These are phyloP conservation scores for Auriscalpium vulgare DNA, from an alignment of 768 basidiomycete species.

Conservation along the genomic window DNA sequence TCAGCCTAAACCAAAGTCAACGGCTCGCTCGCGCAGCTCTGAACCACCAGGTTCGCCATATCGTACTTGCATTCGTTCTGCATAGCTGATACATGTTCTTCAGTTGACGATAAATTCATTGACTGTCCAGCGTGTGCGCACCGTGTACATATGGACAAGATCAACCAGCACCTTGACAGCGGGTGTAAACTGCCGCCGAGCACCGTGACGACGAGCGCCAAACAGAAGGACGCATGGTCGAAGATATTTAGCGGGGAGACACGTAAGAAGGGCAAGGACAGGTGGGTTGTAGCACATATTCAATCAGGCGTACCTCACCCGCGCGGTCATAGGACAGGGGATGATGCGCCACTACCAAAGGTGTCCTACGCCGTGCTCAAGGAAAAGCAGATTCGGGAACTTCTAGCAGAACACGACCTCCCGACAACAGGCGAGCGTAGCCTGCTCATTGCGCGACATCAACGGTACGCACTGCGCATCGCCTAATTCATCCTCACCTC, in stretches of 20 bases:
- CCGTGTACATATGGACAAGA: constrained; percentile 18
- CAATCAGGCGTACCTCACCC: not conserved
- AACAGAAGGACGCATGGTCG: constrained; percentile 14
- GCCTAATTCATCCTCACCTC: not conserved
- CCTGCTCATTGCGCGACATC: constrained; percentile 17
- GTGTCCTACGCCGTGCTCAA: constrained; percentile 20
- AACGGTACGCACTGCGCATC: constrained; percentile 8
- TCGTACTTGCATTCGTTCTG: too few species aligned
- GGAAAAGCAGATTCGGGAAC: constrained; percentile 15
- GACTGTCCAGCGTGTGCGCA: constrained; percentile 7
- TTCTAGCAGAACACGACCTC: constrained; percentile 15
- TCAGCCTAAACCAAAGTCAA: not conserved
- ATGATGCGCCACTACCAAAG: constrained; percentile 12
- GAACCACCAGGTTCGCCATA: too few species aligned
- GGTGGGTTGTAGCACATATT: not conserved
- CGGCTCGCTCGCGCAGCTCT: not conserved
- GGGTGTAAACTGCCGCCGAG: constrained; percentile 18
- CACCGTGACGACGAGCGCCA: not conserved
- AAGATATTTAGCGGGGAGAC: constrained; percentile 9
- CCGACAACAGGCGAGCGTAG: constrained; percentile 16
- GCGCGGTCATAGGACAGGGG: not conserved
- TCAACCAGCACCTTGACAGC: constrained; percentile 29
- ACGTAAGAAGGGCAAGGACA: constrained; percentile 8
- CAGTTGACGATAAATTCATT: not conserved
- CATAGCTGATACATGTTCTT: too few species aligned